Conservation (phyloP, 2,329 filamentous ascomycete species). For the Aureobasidium sp. region DNA sequence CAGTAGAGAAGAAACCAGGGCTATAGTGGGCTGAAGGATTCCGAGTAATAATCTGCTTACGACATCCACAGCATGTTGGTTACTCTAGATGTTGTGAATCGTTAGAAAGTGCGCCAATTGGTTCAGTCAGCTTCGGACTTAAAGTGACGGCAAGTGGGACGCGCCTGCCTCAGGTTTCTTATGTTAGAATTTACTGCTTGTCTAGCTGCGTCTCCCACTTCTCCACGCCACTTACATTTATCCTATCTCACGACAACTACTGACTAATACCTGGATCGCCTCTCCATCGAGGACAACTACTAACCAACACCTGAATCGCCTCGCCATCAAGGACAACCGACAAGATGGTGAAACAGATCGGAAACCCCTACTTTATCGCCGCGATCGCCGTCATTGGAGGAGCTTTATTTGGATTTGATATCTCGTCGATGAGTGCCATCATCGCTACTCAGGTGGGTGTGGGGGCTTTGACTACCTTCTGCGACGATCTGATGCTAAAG, state of each 20-base stretch:
- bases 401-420: conserved; percentile 77
- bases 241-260: background rate
- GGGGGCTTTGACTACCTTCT: too few relatives aligned
- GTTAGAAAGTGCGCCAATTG: conserved; percentile 11
- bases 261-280: background rate
- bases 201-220: background rate
- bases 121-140: background rate
- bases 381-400: conserved; percentile 68
- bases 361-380: conserved; percentile 44
- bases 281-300: background rate
- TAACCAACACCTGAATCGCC: background rate
- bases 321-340: background rate
- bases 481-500: background rate
- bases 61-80: conserved; percentile 16
- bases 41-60: conserved; percentile 2
- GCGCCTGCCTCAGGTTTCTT: background rate
- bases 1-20: too few relatives aligned
- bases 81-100: background rate
- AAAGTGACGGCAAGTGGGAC: background rate
- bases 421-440: conserved; percentile 52
- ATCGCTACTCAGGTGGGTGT: conserved; percentile 73
- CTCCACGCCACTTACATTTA: background rate
- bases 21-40: conserved; percentile 11
- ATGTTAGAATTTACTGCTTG: conserved; percentile 3
- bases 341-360: conserved; percentile 42